Base-by-base conservation (phyloP, 192 early-diverging fungal species). In the Cladochytrium replicatum region DNA sequence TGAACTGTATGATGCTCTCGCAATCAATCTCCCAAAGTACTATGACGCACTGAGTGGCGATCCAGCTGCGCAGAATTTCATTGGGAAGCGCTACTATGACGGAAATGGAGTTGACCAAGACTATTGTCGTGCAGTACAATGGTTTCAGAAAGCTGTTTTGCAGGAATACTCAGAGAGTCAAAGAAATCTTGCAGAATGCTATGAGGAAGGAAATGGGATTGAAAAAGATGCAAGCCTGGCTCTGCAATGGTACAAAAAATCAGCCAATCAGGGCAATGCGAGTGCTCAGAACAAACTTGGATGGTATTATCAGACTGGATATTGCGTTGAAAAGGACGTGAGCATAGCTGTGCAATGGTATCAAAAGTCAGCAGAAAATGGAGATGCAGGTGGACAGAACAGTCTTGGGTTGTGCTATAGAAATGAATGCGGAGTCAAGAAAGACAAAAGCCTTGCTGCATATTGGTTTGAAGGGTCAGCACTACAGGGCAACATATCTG, bases 41-140 rank as follows among this genome's bases (percentile, higher is more conserved):
- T n/a, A n/a, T n/a, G n/a, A n/a, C n/a, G n/a, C n/a, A n/a, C n/a
- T n/a, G n/a, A n/a, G n/a, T n/a, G 64, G 64, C 19, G 28, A 69
- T 38, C 21, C 29, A 23, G 44, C 37, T 43, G 60, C 60, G n/a
- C 40, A 43, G 42, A 25, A 55, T 6, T 82, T 46, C 43, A 59
- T 85, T 26, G 84, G 83, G 3, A 82, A 75, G 41, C 71, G 73
- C 57, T 65, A 63, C 52, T 68, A 73, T 46, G 68, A 71, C 42
- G 77, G 73, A 5, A 60, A 68, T 48, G 77, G 77, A 8, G 56
- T 70, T 2, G 26, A 45, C 7, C 34, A 38, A n/a, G 66, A 77
- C 58, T 50, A 74, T 40, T 22, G 19, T 0, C 32, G 58, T 23
- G 71, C 77, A 13, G 50, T 68, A 8, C 32, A 29, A 41, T 77